A percentile compares a stretch with the other conserved stretches of the same genome.
These are phyloP conservation scores for Brassica hybrid DNA, from an alignment of 441 rosid genomes.

Conservation along the genomic window DNA sequence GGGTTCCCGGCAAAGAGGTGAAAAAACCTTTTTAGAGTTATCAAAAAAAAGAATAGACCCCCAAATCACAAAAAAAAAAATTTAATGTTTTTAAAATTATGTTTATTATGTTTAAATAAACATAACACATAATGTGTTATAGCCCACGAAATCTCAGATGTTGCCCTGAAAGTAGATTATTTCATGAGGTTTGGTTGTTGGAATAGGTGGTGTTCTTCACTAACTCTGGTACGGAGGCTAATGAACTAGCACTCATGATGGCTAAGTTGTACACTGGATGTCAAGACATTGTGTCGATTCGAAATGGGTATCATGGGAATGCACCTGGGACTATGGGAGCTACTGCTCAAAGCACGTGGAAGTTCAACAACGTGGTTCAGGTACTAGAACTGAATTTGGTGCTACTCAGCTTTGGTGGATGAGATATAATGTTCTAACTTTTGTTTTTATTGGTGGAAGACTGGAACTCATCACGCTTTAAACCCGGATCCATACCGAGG, in stretches of 20 bases:
- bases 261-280: too few relatives aligned
- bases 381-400: constrained; percentile 38
- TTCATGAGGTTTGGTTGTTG: constrained; percentile 4
- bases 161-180: not conserved
- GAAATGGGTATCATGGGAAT: constrained; percentile 94
- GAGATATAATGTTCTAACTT: not conserved
- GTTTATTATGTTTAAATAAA: too few relatives aligned
- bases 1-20: too few relatives aligned
- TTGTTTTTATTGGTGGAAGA: constrained; percentile 44
- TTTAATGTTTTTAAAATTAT: too few relatives aligned
- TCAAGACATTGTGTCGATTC: constrained; percentile 81
- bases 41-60: too few relatives aligned
- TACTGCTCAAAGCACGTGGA: constrained; percentile 81
- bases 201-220: constrained; percentile 87
- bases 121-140: too few relatives aligned
- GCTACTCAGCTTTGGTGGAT: not conserved
- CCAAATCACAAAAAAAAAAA: too few relatives aligned
- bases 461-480: constrained; percentile 87
- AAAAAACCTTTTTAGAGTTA: too few relatives aligned
- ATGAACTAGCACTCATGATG: constrained; percentile 95
- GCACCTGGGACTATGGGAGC: constrained; percentile 94
- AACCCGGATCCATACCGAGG: constrained; percentile 98
- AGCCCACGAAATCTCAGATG: too few relatives aligned
- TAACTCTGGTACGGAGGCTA: constrained; percentile 97
- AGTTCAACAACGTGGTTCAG: constrained; percentile 86